Conservation (phyloP, 768 basidiomycete genomes). For the Porpolomopsis calyptriformis region DNA sequence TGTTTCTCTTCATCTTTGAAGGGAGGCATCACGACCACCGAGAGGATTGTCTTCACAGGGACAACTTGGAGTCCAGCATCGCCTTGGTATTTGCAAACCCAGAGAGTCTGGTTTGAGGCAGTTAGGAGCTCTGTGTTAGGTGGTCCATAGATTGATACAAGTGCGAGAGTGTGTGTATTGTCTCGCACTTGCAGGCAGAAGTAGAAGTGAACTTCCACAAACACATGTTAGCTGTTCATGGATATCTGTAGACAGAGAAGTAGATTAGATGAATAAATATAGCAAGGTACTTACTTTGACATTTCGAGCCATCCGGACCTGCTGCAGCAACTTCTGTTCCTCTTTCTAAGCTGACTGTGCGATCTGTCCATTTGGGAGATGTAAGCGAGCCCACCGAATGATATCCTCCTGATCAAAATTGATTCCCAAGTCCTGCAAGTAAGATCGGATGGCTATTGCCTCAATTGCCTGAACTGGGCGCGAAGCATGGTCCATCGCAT, state of each 20-base stretch:
- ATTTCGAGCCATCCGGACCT: slow-evolving; percentile 4
- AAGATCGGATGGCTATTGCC: background rate
- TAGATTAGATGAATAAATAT: background rate
- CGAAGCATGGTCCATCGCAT: background rate
- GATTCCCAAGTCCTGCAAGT: background rate
- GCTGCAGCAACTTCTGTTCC: background rate
- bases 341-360: slow-evolving; percentile 8
- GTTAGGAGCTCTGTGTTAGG: slow-evolving; percentile 12
- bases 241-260: background rate
- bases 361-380: slow-evolving; percentile 9
- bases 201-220: slow-evolving; percentile 18
- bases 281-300: background rate
- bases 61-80: slow-evolving; percentile 9
- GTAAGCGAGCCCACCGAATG: slow-evolving; percentile 8
- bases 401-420: background rate
- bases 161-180: slow-evolving; percentile 8
- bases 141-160: slow-evolving; percentile 15
- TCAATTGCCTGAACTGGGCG: background rate
- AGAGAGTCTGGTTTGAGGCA: slow-evolving; percentile 15
- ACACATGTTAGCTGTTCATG: background rate
- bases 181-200: slow-evolving; percentile 8
- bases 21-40: slow-evolving; percentile 19
- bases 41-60: slow-evolving; percentile 10
- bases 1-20: background rate
- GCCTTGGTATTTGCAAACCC: slow-evolving; percentile 12